These are phyloP conservation scores for Trichophyton schoenleinii DNA, from an alignment of 2,329 filamentous ascomycete species.

Conservation along the genomic window DNA sequence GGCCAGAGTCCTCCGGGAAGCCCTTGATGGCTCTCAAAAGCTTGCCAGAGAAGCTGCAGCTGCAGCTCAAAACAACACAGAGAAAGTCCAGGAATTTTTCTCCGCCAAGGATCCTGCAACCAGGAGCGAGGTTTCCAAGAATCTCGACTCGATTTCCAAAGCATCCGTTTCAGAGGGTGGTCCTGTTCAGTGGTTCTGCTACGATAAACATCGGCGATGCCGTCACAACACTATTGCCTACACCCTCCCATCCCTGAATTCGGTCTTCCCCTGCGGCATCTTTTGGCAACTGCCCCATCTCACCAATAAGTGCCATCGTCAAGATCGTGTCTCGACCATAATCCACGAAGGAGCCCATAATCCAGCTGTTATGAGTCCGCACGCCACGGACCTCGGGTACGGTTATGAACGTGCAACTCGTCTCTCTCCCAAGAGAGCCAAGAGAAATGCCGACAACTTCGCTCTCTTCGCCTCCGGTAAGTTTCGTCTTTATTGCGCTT, in stretches of 20 bases:
- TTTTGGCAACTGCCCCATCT: slow-evolving; percentile 35
- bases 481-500: slow-evolving; percentile 5
- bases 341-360: slow-evolving; percentile 56
- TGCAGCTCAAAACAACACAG: slow-evolving; percentile 29
- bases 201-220: slow-evolving; percentile 45
- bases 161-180: slow-evolving; percentile 45
- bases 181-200: slow-evolving; percentile 46
- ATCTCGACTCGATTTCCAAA: slow-evolving; percentile 40
- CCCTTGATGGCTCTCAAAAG: slow-evolving; percentile 42
- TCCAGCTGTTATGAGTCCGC: slow-evolving; percentile 40
- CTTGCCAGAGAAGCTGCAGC: slow-evolving; percentile 25
- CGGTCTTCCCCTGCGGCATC: slow-evolving; percentile 52
- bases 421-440: slow-evolving; percentile 39
- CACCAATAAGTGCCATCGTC: slow-evolving; percentile 44
- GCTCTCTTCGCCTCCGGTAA: slow-evolving; percentile 41
- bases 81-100: slow-evolving; percentile 50
- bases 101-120: slow-evolving; percentile 41
- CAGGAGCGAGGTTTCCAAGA: slow-evolving; percentile 39
- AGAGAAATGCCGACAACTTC: slow-evolving; percentile 54
- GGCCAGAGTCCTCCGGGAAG: slow-evolving; percentile 35
- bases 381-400: slow-evolving; percentile 48
- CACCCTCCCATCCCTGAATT: slow-evolving; percentile 42
- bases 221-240: slow-evolving; percentile 45
- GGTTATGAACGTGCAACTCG: slow-evolving; percentile 41
- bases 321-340: slow-evolving; percentile 53